Percentiles rank a stretch among this genome's conserved stretches.
phyloP scores from a whole-genome alignment of 2,329 filamentous ascomycete genomes.

The Aspergillus ruber region DNA sequence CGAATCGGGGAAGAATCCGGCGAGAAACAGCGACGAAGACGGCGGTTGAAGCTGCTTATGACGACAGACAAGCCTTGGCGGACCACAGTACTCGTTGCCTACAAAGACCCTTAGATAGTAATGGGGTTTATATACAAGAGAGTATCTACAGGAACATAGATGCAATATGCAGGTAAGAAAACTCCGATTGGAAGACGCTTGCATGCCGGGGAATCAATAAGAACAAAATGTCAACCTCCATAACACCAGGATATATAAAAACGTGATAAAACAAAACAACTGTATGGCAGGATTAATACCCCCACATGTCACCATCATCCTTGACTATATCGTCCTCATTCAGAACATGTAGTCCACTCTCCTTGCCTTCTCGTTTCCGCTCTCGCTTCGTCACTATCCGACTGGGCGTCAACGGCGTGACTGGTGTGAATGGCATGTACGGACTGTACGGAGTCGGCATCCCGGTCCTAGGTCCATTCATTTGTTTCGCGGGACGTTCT shows the following conservation, averaged over 20 bases:
- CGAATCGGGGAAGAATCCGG: no score
- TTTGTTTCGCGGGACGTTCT: constrained; percentile 33
- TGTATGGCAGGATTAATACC: constrained; percentile 12
- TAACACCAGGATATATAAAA: neutral
- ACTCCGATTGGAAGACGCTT: no score
- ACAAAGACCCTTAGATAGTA: no score
- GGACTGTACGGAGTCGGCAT: constrained; percentile 46
- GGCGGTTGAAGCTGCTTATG: neutral
- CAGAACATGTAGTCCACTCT: constrained; percentile 39
- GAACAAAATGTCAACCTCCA: neutral
- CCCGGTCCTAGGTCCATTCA: constrained; percentile 40
- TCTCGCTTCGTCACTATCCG: constrained; percentile 40
- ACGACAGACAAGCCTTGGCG: neutral
- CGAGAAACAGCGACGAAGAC: no score
- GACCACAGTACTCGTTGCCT: neutral
- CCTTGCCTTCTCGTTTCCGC: constrained; percentile 35
- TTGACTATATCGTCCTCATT: constrained; percentile 43
- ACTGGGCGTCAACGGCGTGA: constrained; percentile 45
- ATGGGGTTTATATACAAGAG: no score
- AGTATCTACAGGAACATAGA: no score
- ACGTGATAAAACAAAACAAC: neutral
- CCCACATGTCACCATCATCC: constrained; percentile 43
- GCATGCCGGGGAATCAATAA: neutral
- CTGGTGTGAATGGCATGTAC: constrained; percentile 46
- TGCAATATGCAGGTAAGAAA: neutral